Conservation (phyloP, 2,329 filamentous ascomycete genomes). For the Dothiorella sarmentorum region DNA sequence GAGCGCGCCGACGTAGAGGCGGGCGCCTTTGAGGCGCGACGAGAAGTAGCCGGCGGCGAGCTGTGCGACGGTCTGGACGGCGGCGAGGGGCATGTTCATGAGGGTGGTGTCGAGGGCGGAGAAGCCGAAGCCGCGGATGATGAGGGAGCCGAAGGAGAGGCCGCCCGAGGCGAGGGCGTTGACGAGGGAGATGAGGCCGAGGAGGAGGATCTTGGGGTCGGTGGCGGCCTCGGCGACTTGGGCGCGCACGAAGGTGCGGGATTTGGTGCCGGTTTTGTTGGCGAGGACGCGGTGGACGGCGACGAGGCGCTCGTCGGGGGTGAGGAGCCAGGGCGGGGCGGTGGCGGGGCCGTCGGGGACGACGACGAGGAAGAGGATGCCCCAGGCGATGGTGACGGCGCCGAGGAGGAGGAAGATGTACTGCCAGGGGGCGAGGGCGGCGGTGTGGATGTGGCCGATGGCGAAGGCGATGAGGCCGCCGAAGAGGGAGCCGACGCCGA, state of each 20-base stretch:
- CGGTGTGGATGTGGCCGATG: conserved; percentile 1
- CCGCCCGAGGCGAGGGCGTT: conserved; percentile 48
- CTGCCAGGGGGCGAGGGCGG: conserved; percentile 35
- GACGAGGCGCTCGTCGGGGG: conserved; percentile 54
- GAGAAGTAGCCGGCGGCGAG: conserved; percentile 57
- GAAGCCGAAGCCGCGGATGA: conserved; percentile 58
- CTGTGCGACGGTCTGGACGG: conserved; percentile 58
- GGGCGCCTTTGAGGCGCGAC: conserved; percentile 53
- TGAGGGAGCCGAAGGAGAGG: conserved; percentile 57
- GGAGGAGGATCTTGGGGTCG: conserved; percentile 56
- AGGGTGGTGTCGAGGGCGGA: conserved; percentile 55
- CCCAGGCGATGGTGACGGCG: conserved; percentile 32
- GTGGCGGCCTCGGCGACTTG: conserved; percentile 52
- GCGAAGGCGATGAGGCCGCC: conserved; percentile 47
- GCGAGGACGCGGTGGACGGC: conserved; percentile 53
- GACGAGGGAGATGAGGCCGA: conserved; percentile 37
- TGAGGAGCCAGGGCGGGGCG: conserved; percentile 57
- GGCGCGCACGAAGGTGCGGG: conserved; percentile 49
- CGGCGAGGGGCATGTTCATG: conserved; percentile 60
- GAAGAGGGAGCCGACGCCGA: conserved; percentile 48
- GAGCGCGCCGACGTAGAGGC: conserved; percentile 46
- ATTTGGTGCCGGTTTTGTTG: conserved; percentile 43
- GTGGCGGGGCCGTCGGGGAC: conserved; percentile 63
- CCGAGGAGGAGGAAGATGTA: conserved; percentile 39
- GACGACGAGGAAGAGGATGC: conserved; percentile 39